A percentile compares a stretch with the other conserved stretches of the same genome.
phyloP scores from a whole-genome alignment of 2,329 filamentous ascomycete genomes.

The Colletotrichum noveboracense region DNA sequence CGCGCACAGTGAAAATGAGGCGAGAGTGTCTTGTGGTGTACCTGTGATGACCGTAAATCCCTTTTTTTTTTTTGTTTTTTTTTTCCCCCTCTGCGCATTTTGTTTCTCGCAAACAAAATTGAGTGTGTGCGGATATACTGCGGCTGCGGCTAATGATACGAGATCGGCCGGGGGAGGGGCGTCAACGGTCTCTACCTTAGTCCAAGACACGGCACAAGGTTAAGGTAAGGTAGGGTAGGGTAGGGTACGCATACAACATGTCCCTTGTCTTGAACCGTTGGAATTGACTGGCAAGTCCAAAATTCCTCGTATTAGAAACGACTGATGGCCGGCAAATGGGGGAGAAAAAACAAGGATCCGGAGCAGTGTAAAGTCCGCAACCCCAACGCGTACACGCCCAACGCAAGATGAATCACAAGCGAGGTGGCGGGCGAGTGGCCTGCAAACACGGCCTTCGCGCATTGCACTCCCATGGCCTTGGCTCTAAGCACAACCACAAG shows the following conservation, averaged over 20 bases:
- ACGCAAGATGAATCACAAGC: not conserved
- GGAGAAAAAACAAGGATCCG: not conserved
- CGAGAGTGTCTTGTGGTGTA: not conserved
- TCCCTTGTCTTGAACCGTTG: not conserved
- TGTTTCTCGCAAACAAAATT: not conserved
- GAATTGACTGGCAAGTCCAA: not conserved
- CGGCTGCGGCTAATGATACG: conserved; percentile 15
- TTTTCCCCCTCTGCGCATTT: not conserved
- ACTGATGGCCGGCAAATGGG: not conserved
- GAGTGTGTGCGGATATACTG: conserved; percentile 6
- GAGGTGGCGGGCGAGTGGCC: conserved; percentile 5
- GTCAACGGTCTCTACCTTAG: not conserved
- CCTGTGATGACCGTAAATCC: not conserved
- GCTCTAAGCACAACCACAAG: not conserved
- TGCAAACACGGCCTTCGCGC: not conserved
- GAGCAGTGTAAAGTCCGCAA: not conserved
- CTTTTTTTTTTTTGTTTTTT: not conserved
- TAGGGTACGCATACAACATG: not conserved
- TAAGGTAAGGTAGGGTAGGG: not conserved
- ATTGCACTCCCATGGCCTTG: not conserved
- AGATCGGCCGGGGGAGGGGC: not conserved
- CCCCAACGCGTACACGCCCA: not conserved
- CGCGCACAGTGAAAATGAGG: not conserved
- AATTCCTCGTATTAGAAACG: not conserved
- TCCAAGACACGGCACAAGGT: not conserved